Percentiles rank a stretch among this genome's conserved stretches.
Evolutionary conservation across 257 asterid species (phyloP).

Genomic region (Fraxinus anomala): DNA sequence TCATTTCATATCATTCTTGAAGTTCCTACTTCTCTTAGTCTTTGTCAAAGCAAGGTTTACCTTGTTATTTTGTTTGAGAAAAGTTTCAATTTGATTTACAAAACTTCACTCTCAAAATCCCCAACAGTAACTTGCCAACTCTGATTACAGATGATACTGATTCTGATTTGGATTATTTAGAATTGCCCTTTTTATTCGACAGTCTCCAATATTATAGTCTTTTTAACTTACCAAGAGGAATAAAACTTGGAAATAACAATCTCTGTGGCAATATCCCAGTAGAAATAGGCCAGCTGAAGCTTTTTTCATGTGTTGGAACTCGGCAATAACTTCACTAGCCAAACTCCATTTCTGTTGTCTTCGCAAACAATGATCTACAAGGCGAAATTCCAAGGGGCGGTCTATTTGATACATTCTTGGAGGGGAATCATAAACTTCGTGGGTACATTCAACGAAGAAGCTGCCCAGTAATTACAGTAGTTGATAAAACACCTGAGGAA

Average conservation of each 20-base stretch:
- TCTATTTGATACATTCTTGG: slow-evolving; percentile 54
- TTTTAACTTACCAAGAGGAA: slow-evolving; percentile 47
- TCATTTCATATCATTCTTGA: too few species aligned
- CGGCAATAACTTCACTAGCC: slow-evolving; percentile 36
- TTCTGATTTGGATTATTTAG: slow-evolving; percentile 42
- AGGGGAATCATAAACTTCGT: slow-evolving; percentile 55
- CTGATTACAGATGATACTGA: slow-evolving; percentile 39
- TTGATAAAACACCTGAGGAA: background rate
- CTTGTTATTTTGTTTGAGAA: too few species aligned
- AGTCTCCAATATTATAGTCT: slow-evolving; percentile 44
- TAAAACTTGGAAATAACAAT: slow-evolving; percentile 46
- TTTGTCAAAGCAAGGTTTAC: too few species aligned
- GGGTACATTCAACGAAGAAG: slow-evolving; percentile 28
- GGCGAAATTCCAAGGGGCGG: slow-evolving; percentile 54
- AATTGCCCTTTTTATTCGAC: slow-evolving; percentile 47
- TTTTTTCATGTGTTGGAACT: slow-evolving; percentile 44
- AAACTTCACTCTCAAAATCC: too few species aligned
- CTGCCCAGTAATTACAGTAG: slow-evolving; percentile 14
- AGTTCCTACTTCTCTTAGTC: too few species aligned
- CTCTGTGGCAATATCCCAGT: slow-evolving; percentile 50
- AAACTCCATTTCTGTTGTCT: slow-evolving; percentile 48
- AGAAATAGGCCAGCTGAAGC: slow-evolving; percentile 48
- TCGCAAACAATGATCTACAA: slow-evolving; percentile 46
- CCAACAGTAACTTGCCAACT: slow-evolving; percentile 1
- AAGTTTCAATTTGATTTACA: too few species aligned